Conservation (phyloP, 148 eudicot genomes). For the Cornus controversa region DNA sequence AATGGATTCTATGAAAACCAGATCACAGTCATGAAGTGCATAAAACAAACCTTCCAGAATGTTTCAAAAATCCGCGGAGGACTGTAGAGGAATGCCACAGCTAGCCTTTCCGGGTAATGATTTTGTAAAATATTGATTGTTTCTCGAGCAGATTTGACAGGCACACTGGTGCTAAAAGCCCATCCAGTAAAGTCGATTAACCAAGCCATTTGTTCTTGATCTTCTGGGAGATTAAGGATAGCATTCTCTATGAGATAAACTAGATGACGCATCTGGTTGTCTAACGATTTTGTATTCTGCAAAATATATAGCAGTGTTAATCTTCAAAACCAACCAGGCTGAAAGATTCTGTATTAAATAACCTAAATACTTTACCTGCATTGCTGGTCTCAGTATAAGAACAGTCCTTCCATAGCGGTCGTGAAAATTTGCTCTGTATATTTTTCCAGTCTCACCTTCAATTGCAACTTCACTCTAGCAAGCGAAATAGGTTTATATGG, state of each 20-base stretch:
- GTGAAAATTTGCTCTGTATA: conserved; percentile 59
- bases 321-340: neutral
- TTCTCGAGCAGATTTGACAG: conserved; percentile 58
- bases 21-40: neutral
- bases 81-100: conserved; percentile 56
- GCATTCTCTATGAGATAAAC: conserved; percentile 75
- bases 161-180: conserved; percentile 54
- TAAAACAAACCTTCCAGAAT: conserved; percentile 57
- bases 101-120: conserved; percentile 72
- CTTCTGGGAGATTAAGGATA: conserved; percentile 65
- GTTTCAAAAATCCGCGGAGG: conserved; percentile 68
- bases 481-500: neutral
- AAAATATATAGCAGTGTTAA: conserved; percentile 5
- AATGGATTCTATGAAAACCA: neutral
- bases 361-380: conserved; percentile 42
- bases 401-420: conserved; percentile 65
- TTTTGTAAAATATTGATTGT: conserved; percentile 55
- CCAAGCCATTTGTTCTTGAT: conserved; percentile 73
- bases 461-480: conserved; percentile 55
- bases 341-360: neutral
- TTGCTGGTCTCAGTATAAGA: conserved; percentile 57
- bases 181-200: conserved; percentile 71
- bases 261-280: conserved; percentile 57
- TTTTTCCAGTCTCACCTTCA: conserved; percentile 72
- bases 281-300: conserved; percentile 61